Percentiles rank a stretch among this genome's conserved stretches.
Evolutionary conservation across 257 asterid genomes (phyloP).

Genomic region (Paulownia fortunei): DNA sequence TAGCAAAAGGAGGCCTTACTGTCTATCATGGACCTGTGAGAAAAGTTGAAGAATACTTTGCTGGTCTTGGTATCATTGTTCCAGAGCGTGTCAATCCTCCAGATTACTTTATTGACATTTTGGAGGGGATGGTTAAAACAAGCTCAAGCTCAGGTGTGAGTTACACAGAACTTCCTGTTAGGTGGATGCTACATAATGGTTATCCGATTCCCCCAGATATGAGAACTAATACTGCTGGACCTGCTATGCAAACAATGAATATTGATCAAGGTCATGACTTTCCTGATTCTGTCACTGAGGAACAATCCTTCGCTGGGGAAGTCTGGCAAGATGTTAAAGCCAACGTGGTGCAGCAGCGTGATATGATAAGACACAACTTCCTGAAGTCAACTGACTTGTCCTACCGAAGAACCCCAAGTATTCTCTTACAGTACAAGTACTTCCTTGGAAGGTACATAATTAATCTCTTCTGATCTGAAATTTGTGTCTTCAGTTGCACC

Average conservation of each 20-base stretch:
- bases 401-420: conserved; percentile 54
- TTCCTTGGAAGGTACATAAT: conserved; percentile 55
- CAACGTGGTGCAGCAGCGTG: conserved; percentile 53
- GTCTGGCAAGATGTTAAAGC: conserved; percentile 67
- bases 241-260: conserved; percentile 24
- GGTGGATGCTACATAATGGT: conserved; percentile 67
- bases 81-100: conserved; percentile 72
- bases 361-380: conserved; percentile 53
- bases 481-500: background rate
- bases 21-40: conserved; percentile 63
- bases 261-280: conserved; percentile 31
- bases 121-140: conserved; percentile 65
- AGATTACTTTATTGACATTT: conserved; percentile 62
- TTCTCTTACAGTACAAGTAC: conserved; percentile 54
- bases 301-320: conserved; percentile 61
- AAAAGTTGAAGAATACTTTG: conserved; percentile 57
- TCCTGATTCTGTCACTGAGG: conserved; percentile 42
- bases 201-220: conserved; percentile 61
- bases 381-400: conserved; percentile 55
- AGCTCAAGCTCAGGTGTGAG: conserved; percentile 52
- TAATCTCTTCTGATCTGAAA: background rate
- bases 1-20: conserved; percentile 69
- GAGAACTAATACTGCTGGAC: conserved; percentile 38
- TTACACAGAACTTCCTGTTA: conserved; percentile 59
- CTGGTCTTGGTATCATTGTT: conserved; percentile 51